A percentile compares a stretch with the other conserved stretches of the same genome.
Evolutionary conservation across 495 filamentous ascomycete species (phyloP).

Genomic region (Neurospora terricola): DNA sequence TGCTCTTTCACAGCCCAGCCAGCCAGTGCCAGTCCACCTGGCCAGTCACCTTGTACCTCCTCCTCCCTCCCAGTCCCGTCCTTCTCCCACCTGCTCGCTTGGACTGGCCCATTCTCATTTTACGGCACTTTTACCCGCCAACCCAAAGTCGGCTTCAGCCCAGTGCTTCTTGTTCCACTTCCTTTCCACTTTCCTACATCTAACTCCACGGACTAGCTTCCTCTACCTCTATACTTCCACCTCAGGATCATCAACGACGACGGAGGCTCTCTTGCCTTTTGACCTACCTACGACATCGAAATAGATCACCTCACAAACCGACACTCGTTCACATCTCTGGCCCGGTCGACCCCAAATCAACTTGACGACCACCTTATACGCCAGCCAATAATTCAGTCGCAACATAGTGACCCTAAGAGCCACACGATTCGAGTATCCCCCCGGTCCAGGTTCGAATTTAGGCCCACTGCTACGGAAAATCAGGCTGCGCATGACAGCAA

Average conservation of each 20-base stretch:
- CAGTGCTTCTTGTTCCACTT: not conserved
- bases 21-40: not conserved
- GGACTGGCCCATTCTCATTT: not conserved
- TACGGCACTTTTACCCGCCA: not conserved
- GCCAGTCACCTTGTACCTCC: constrained; percentile 2
- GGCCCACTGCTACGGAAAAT: not conserved
- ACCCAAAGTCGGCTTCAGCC: not conserved
- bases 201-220: not conserved
- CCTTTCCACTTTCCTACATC: not conserved
- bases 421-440: not conserved
- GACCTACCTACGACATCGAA: not conserved
- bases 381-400: not conserved
- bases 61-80: not conserved
- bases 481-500: not conserved
- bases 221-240: not conserved
- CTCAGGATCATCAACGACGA: not conserved
- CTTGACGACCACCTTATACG: not conserved
- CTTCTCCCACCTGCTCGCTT: not conserved
- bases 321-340: not conserved
- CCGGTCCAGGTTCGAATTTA: not conserved
- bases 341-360: not conserved
- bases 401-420: not conserved
- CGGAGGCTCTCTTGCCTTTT: not conserved
- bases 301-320: not conserved
- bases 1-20: not conserved